A percentile compares a stretch with the other conserved stretches of the same genome.
Evolutionary conservation across 805 yeast species (phyloP).

Genomic region (Yarrowia yakushimensis): DNA sequence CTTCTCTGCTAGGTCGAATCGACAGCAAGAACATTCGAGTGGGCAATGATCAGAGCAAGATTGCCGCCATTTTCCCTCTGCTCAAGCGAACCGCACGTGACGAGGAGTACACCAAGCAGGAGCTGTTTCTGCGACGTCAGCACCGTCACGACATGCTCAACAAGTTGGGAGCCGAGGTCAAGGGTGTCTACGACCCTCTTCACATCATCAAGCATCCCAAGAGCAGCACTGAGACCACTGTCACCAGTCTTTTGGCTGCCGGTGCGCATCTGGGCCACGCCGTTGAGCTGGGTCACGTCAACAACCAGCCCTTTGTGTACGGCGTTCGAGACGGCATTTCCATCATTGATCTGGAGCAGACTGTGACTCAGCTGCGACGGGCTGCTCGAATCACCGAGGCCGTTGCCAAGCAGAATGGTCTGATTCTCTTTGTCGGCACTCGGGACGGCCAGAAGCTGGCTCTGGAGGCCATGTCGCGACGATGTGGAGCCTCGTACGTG

Average conservation of each 20-base stretch:
- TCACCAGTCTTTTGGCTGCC: conserved; percentile 75
- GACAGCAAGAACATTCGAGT: conserved; percentile 5
- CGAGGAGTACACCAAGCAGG: conserved; percentile 72
- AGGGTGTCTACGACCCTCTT: conserved; percentile 66
- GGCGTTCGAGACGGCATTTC: conserved; percentile 91
- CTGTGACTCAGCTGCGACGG: conserved; percentile 67
- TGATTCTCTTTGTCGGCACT: conserved; percentile 81
- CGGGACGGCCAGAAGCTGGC: conserved; percentile 70
- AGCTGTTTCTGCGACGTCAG: conserved; percentile 68
- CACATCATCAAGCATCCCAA: conserved; percentile 61
- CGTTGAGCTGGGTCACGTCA: conserved; percentile 61
- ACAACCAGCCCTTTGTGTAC: conserved; percentile 79
- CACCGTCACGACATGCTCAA: conserved; percentile 56
- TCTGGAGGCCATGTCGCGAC: conserved; percentile 72
- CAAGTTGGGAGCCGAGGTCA: conserved; percentile 60
- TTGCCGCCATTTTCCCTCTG: conserved; percentile 48
- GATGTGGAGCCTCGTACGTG: conserved; percentile 77
- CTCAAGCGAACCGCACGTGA: conserved; percentile 57
- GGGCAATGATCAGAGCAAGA: conserved; percentile 27
- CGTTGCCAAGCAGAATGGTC: conserved; percentile 78
- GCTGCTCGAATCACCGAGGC: conserved; percentile 85
- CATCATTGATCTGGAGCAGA: conserved; percentile 84
- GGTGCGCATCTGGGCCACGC: conserved; percentile 96
- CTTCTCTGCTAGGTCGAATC: conserved; percentile 18
- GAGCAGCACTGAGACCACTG: conserved; percentile 53